Evolutionary conservation across 495 filamentous ascomycete species (phyloP).

Genomic region (Bacidia rubella): DNA sequence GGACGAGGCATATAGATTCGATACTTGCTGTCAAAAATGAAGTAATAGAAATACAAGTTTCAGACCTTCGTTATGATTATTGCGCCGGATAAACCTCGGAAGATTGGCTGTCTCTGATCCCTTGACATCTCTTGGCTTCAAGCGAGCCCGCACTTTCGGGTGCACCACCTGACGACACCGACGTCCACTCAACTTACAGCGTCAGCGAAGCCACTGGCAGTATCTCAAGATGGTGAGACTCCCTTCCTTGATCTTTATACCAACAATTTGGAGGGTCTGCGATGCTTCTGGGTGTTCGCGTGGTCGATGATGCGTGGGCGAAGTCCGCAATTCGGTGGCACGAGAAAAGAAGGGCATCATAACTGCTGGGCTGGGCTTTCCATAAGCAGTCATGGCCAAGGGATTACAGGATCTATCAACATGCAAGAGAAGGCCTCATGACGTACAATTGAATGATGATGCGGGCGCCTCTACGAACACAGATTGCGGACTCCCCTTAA

Average conservation of each 20-base stretch:
- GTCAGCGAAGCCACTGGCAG: background rate
- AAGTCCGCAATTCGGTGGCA: too few species aligned
- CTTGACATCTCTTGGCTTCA: background rate
- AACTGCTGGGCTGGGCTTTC: background rate
- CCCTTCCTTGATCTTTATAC: background rate
- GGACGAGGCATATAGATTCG: constrained; percentile 55
- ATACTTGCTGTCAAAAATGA: too few species aligned
- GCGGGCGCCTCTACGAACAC: too few species aligned
- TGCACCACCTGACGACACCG: constrained; percentile 33
- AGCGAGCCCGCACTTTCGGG: background rate
- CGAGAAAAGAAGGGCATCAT: too few species aligned
- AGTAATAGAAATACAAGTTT: too few species aligned
- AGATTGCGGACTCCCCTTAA: too few species aligned
- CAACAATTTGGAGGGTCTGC: background rate
- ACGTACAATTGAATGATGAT: too few species aligned
- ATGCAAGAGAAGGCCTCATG: too few species aligned
- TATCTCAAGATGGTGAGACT: background rate
- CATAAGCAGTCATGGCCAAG: background rate
- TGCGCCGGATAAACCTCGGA: too few species aligned
- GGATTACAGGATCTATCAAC: background rate
- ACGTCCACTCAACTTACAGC: constrained; percentile 29
- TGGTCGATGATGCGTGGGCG: too few species aligned
- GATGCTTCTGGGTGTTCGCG: background rate
- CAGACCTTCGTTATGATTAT: too few species aligned
- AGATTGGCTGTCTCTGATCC: background rate